Evolutionary conservation across 768 basidiomycete species (phyloP).

Genomic region (Pleurotus salmoneostramineus): DNA sequence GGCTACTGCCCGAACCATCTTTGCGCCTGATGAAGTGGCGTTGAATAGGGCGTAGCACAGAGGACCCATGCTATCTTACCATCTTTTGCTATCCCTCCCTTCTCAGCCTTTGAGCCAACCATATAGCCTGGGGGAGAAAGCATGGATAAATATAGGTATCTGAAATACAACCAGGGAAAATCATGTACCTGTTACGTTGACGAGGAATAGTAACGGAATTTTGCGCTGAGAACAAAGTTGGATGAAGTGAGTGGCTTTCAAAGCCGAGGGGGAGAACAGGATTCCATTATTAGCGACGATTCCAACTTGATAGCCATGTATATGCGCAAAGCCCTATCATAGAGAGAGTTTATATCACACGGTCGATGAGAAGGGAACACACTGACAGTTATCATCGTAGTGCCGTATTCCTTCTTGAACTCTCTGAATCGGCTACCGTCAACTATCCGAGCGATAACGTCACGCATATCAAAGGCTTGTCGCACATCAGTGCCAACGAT

Average conservation of each 20-base stretch:
- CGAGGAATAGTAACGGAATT: constrained; percentile 89
- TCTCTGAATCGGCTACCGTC: constrained; percentile 91
- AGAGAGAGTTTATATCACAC: neutral
- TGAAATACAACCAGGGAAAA: too few species aligned
- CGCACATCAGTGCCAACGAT: constrained; percentile 89
- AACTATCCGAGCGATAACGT: constrained; percentile 87
- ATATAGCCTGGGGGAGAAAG: constrained; percentile 60
- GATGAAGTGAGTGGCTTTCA: constrained; percentile 95
- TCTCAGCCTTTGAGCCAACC: constrained; percentile 95
- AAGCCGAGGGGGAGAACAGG: constrained; percentile 87
- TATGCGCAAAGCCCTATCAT: constrained; percentile 76
- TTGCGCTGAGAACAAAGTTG: constrained; percentile 88
- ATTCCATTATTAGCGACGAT: constrained; percentile 96
- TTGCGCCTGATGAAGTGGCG: constrained; percentile 49
- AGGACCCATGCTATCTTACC: constrained; percentile 31
- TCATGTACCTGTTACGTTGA: constrained; percentile 79
- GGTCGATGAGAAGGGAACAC: neutral
- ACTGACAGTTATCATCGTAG: constrained; percentile 82
- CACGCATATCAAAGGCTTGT: constrained; percentile 90
- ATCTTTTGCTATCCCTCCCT: constrained; percentile 92
- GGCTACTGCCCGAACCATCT: constrained; percentile 95
- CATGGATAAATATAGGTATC: neutral
- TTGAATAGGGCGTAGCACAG: neutral
- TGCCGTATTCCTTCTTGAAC: constrained; percentile 94
- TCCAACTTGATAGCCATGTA: constrained; percentile 88